Evolutionary conservation across 305 asterid genomes (phyloP).

Genomic region (Solanum hybrid): DNA sequence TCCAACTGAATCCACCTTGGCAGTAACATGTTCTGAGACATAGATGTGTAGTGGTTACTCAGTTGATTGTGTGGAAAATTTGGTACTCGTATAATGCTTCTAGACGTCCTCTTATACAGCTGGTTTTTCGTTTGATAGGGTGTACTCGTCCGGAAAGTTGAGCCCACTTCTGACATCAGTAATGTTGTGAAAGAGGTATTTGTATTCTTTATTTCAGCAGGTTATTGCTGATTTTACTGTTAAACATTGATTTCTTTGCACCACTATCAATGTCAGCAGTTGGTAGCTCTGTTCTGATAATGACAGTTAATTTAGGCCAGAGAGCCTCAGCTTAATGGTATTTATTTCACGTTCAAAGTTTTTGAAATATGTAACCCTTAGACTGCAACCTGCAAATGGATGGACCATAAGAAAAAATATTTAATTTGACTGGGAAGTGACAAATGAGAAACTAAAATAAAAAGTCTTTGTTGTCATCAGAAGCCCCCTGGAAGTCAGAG

Average conservation of each 20-base stretch:
- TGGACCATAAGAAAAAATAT: background rate
- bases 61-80: background rate
- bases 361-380: background rate
- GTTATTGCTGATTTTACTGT: background rate
- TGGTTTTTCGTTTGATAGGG: constrained; percentile 40
- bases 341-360: background rate
- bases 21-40: background rate
- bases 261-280: background rate
- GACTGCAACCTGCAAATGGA: background rate
- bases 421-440: background rate
- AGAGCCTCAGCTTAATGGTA: background rate
- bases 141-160: constrained; percentile 77
- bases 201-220: background rate
- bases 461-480: background rate
- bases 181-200: constrained; percentile 72
- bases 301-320: background rate
- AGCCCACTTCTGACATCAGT: constrained; percentile 80
- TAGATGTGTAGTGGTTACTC: background rate
- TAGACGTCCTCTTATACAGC: background rate
- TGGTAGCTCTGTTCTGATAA: background rate
- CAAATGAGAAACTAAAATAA: background rate
- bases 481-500: background rate
- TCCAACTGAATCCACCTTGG: background rate
- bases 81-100: background rate
- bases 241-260: background rate